Evolutionary conservation across 202 grass and related monocot species (phyloP).

Genomic region (Panicum hallii): DNA sequence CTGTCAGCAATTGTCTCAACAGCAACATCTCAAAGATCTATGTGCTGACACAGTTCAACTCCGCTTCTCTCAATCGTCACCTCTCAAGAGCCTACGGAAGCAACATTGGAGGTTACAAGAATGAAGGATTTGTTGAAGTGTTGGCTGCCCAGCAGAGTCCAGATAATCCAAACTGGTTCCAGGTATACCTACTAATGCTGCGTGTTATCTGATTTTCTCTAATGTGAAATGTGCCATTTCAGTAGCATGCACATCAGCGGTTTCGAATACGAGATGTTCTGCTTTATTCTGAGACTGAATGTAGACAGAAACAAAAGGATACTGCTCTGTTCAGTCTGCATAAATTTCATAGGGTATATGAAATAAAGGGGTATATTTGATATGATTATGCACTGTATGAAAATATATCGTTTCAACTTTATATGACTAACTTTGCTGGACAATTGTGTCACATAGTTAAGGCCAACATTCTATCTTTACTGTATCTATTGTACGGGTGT

Average conservation of each 20-base stretch:
- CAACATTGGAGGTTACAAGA: slow-evolving; percentile 91
- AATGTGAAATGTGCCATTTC: slow-evolving; percentile 17
- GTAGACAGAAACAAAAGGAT: not conserved
- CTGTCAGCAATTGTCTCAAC: slow-evolving; percentile 98
- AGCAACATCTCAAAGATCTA: slow-evolving; percentile 96
- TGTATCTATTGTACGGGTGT: not conserved
- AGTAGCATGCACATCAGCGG: not conserved
- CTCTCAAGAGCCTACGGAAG: slow-evolving; percentile 85
- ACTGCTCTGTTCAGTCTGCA: not conserved
- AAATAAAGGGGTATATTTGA: not conserved
- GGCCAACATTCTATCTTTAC: not conserved
- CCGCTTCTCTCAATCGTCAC: slow-evolving; percentile 94
- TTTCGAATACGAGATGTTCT: not conserved
- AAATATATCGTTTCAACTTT: not conserved
- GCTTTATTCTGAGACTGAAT: not conserved
- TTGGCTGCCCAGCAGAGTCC: slow-evolving; percentile 97
- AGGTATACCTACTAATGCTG: slow-evolving; percentile 58
- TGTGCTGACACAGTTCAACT: slow-evolving; percentile 97
- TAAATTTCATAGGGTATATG: not conserved
- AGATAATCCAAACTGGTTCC: slow-evolving; percentile 99
- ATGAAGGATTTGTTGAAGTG: slow-evolving; percentile 97
- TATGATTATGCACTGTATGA: not conserved
- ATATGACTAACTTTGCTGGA: not conserved
- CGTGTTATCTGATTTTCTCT: slow-evolving; percentile 13
- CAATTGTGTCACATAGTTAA: not conserved